A percentile compares a stretch with the other conserved stretches of the same genome.
Evolutionary conservation across 495 filamentous ascomycete genomes (phyloP).

Genomic region (Penicillium taxi): DNA sequence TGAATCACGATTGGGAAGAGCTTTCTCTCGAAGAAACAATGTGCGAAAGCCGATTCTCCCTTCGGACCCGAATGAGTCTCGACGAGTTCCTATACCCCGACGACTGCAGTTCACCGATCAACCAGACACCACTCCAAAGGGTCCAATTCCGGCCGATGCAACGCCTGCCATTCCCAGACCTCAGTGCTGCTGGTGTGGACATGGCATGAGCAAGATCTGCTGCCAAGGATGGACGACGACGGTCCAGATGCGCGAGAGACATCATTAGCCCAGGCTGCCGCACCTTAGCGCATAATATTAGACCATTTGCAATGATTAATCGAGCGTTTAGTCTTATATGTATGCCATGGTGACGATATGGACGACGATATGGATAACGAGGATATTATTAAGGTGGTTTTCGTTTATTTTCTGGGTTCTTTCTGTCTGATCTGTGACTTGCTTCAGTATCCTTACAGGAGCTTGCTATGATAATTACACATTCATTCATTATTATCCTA

Average conservation of each 20-base stretch:
- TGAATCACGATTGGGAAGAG: slow-evolving; percentile 18
- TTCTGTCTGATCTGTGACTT: no score
- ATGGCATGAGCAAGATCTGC: slow-evolving; percentile 64
- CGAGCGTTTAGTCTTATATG: no score
- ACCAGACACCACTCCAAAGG: not conserved
- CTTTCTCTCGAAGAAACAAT: slow-evolving; percentile 8
- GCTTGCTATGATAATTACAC: no score
- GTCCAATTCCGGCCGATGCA: not conserved
- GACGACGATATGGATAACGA: no score
- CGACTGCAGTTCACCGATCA: not conserved
- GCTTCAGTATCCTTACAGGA: no score
- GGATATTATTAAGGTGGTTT: no score
- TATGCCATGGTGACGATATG: no score
- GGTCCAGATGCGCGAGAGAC: slow-evolving; percentile 59
- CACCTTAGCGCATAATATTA: no score
- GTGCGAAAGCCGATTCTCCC: slow-evolving; percentile 11
- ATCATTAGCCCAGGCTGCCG: slow-evolving; percentile 47
- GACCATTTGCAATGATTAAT: no score
- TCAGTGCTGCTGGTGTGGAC: slow-evolving; percentile 71
- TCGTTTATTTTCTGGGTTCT: no score
- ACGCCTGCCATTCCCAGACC: not conserved
- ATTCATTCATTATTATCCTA: no score
- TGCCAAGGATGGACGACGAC: slow-evolving; percentile 67
- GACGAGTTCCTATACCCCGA: slow-evolving; percentile 3
- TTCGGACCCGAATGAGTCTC: slow-evolving; percentile 20